These are phyloP conservation scores for Myxozyma neglecta DNA, from an alignment of 805 yeast genomes.

Conservation along the genomic window DNA sequence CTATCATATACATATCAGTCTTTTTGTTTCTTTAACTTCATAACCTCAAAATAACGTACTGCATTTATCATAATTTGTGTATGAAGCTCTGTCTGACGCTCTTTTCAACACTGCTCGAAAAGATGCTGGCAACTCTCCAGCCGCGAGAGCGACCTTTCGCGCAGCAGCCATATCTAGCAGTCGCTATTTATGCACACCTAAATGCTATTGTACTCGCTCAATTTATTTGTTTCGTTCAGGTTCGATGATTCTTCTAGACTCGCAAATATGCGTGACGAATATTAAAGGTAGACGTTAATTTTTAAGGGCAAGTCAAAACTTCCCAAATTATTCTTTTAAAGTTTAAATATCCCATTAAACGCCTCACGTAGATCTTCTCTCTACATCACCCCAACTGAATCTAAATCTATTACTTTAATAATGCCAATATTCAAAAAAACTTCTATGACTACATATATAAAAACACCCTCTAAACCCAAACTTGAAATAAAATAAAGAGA, in stretches of 20 bases:
- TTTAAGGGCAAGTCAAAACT: neutral
- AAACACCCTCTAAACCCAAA: too few species aligned
- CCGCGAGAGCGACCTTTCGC: neutral
- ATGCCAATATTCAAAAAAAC: too few species aligned
- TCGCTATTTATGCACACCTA: too few species aligned
- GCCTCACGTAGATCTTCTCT: neutral
- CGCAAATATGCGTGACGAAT: neutral
- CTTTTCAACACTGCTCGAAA: neutral
- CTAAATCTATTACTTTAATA: too few species aligned
- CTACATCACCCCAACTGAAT: neutral
- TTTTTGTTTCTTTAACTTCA: neutral
- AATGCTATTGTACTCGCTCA: too few species aligned
- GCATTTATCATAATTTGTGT: slow-evolving; percentile 2
- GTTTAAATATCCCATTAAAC: neutral
- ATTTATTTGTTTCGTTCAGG: too few species aligned
- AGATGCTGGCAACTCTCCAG: neutral
- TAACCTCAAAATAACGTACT: neutral
- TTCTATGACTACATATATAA: too few species aligned
- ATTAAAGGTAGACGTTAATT: neutral
- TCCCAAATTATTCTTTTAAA: neutral
- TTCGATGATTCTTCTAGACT: too few species aligned
- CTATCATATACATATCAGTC: neutral
- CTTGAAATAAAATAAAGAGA: neutral
- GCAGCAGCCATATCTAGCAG: too few species aligned
- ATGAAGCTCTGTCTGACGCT: neutral